Conservation (phyloP, 2,329 filamentous ascomycete species). For the Pleomassaria siparia region DNA sequence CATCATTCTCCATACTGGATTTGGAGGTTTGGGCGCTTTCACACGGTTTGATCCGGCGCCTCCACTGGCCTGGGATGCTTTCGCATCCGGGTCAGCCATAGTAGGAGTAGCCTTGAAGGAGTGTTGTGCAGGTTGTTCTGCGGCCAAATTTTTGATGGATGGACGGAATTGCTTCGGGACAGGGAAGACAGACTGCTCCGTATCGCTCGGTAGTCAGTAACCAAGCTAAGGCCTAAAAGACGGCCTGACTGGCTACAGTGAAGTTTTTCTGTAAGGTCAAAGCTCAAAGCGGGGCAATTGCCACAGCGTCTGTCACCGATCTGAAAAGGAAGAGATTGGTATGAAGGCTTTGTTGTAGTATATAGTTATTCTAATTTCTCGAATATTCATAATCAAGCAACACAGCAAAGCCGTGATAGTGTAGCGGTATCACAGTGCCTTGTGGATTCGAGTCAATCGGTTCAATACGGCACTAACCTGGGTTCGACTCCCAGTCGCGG, state of each 20-base stretch:
- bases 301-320: neutral
- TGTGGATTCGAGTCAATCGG: no score
- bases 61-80: constrained; percentile 25
- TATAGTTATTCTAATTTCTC: neutral
- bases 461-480: constrained; percentile 1
- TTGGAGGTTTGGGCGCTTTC: constrained; percentile 37
- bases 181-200: neutral
- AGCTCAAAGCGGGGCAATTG: neutral
- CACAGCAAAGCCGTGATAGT: neutral
- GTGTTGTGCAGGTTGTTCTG: neutral
- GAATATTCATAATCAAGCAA: neutral
- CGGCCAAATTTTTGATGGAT: constrained; percentile 4
- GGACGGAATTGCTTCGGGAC: constrained; percentile 21
- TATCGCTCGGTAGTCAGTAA: neutral
- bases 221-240: neutral
- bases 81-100: constrained; percentile 37
- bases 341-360: neutral
- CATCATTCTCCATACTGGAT: constrained; percentile 45
- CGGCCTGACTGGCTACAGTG: neutral
- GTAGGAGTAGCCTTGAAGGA: neutral
- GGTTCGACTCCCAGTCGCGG: constrained; percentile 3
- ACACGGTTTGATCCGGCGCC: constrained; percentile 19
- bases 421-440: constrained; percentile 4
- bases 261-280: neutral
- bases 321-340: no score